These are phyloP conservation scores for Microdochium paspali DNA, from an alignment of 2,329 filamentous ascomycete genomes.

Conservation along the genomic window DNA sequence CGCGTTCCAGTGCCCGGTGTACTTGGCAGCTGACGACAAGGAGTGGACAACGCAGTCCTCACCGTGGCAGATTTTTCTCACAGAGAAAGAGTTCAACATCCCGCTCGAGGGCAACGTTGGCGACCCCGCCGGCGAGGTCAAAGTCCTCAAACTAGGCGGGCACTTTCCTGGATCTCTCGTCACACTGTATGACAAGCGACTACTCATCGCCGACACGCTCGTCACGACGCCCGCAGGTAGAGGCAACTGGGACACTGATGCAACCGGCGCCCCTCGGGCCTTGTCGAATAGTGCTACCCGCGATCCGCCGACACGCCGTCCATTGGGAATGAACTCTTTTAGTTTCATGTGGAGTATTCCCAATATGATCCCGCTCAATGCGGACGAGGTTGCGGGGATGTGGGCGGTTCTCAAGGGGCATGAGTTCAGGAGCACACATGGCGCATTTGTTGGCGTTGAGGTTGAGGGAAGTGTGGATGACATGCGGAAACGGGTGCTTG, in stretches of 20 bases:
- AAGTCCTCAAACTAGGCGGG: slow-evolving; percentile 61
- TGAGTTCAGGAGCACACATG: slow-evolving; percentile 57
- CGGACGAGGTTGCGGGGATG: slow-evolving; percentile 55
- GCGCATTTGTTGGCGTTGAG: slow-evolving; percentile 56
- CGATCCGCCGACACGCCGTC: slow-evolving; percentile 24
- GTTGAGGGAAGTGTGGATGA: slow-evolving; percentile 37
- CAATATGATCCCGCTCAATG: slow-evolving; percentile 63
- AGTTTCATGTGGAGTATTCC: slow-evolving; percentile 72
- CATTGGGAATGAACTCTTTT: slow-evolving; percentile 41
- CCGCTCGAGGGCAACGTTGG: slow-evolving; percentile 17
- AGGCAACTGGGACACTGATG: slow-evolving; percentile 35
- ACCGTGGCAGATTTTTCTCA: slow-evolving; percentile 36
- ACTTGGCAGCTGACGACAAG: slow-evolving; percentile 54
- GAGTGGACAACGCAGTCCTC: slow-evolving; percentile 48
- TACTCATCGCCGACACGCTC: slow-evolving; percentile 73
- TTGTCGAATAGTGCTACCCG: slow-evolving; percentile 27
- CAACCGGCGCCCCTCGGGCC: slow-evolving; percentile 21
- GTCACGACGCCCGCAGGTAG: slow-evolving; percentile 56
- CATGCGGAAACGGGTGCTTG: slow-evolving; percentile 56
- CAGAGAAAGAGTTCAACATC: slow-evolving; percentile 29
- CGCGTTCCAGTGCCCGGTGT: slow-evolving; percentile 61
- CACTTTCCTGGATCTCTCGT: slow-evolving; percentile 73
- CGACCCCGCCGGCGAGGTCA: slow-evolving; percentile 29
- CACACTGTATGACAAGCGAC: slow-evolving; percentile 46
- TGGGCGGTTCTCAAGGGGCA: slow-evolving; percentile 57